phyloP scores from a whole-genome alignment of 176 grass and related monocot species.

The Zea mays region DNA sequence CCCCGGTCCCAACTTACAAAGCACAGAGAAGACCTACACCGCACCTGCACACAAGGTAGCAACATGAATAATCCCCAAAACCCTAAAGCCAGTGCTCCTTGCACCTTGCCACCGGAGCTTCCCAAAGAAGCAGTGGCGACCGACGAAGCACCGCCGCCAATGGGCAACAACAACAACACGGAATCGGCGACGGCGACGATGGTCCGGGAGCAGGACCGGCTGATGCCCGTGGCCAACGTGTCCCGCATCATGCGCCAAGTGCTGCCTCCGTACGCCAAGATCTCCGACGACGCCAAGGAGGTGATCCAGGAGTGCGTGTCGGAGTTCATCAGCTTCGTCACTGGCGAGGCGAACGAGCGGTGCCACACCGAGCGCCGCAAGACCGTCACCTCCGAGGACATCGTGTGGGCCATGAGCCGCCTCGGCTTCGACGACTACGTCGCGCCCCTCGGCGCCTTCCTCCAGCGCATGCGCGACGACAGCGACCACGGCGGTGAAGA shows the following conservation, averaged over 20 bases:
- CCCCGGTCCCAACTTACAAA: neutral
- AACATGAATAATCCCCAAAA: neutral
- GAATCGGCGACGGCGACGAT: neutral
- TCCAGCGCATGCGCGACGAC: constrained; percentile 48
- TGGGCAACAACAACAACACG: too few relatives aligned
- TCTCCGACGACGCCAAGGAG: constrained; percentile 76
- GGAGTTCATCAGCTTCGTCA: constrained; percentile 84
- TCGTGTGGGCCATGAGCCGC: constrained; percentile 69
- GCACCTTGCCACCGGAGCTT: neutral
- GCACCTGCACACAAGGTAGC: neutral
- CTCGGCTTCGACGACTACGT: constrained; percentile 79
- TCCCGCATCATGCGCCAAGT: constrained; percentile 64
- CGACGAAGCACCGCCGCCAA: neutral
- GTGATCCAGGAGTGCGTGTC: constrained; percentile 78
- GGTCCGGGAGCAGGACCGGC: constrained; percentile 61
- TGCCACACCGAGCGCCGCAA: constrained; percentile 75
- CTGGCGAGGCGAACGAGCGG: constrained; percentile 68
- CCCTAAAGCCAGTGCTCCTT: neutral
- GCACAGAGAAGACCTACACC: neutral
- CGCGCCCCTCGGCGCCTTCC: constrained; percentile 34
- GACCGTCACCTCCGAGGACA: constrained; percentile 71
- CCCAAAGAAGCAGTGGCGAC: neutral
- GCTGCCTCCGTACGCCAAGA: constrained; percentile 68
- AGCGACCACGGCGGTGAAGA: neutral
- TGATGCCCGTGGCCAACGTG: constrained; percentile 74